Conservation (phyloP, 2,329 filamentous ascomycete species). For the Diaporthe capsici region DNA sequence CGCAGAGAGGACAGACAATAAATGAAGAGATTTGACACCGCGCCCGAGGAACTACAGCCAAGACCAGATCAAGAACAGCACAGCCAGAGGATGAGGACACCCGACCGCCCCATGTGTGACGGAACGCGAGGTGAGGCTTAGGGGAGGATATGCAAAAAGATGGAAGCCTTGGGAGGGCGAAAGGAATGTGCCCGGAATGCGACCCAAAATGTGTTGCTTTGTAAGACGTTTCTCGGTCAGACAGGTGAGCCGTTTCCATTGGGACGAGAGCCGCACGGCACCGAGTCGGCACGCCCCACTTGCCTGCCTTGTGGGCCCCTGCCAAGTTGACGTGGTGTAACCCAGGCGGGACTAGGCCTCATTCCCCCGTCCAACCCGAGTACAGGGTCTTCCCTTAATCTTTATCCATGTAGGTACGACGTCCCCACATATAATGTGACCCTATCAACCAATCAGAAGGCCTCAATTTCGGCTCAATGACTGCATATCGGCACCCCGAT, state of each 20-base stretch:
- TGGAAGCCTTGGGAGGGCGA: slow-evolving; percentile 9
- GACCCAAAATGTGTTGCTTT: slow-evolving; percentile 19
- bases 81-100: neutral
- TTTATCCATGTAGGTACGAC: no score
- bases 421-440: no score
- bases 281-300: slow-evolving; percentile 30
- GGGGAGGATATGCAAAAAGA: neutral
- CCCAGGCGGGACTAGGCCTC: slow-evolving; percentile 12
- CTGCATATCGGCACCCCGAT: no score
- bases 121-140: neutral
- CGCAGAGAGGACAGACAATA: neutral
- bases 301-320: slow-evolving; percentile 28
- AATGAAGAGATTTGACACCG: neutral
- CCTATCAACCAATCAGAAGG: no score
- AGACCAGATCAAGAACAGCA: neutral
- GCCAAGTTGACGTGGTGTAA: slow-evolving; percentile 24
- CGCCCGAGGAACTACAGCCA: neutral
- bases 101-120: slow-evolving; percentile 16
- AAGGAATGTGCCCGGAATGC: slow-evolving; percentile 3
- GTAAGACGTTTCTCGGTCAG: slow-evolving; percentile 27
- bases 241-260: slow-evolving; percentile 1
- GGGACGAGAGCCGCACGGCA: slow-evolving; percentile 29
- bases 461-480: no score
- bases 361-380: slow-evolving; percentile 12
- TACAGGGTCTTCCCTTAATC: no score